Base-by-base conservation (phyloP, 192 early-diverging fungal genomes). In the Chytriomyces sp. region DNA sequence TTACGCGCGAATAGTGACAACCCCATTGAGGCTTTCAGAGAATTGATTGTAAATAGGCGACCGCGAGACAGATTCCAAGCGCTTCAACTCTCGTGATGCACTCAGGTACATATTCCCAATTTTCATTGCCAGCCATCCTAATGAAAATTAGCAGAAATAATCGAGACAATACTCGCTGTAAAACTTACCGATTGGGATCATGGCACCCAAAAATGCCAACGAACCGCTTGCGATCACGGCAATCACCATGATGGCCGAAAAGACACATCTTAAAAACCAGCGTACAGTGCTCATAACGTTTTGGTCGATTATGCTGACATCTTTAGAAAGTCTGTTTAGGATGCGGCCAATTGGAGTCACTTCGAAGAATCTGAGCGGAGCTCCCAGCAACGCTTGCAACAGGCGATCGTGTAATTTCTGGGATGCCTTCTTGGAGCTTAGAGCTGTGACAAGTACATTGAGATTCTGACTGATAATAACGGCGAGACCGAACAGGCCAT, bases 261-360 rank as follows among this genome's bases (percentile, higher is more conserved):
- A 66, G 33, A 62, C 62, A 26, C 72, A 28, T 14, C 28, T 44
- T 22, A 80, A 8, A 59, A 78, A 76, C 28, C 38, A 68, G 12
- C 33, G 6, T 39, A 63, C 17, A 39, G 41, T 19, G 17, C 2
- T 34, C 55, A 62, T 70, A 39, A 79, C 67, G n/a, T 71, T 55
- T 39, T 76, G 73, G 52, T 84, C 80, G 19, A 85, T 58, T 2
- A 40, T 53, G 67, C 93, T 92, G 64, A 96, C 89, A 79, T 98
- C 94, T 17, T 87, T 86, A 34, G 90, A 89, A 71, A 98, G 94
- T 30, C 96, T 79, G 77, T 96, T 98, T 76, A 91, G 30, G 33
- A 91, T 89, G 17, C 89, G 80, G n/a, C 91, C 91, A 5, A 89
- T 59, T 19, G 91, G 91, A 0, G 91, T 92, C 5, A 82, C 85